phyloP scores from a whole-genome alignment of 345 rosid genomes.

The Excoecaria cochinchinensis region DNA sequence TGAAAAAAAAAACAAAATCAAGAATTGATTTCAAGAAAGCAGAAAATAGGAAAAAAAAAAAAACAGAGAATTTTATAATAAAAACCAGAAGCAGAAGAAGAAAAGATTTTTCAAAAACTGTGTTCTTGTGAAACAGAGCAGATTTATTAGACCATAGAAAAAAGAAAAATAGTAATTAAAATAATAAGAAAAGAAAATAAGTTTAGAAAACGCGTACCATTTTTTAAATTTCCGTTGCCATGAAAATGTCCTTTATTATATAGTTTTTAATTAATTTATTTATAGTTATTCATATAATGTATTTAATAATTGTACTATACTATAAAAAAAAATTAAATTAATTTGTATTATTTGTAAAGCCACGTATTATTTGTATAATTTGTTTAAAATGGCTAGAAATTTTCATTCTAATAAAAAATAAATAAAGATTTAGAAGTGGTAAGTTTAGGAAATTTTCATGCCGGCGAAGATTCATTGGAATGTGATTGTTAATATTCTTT shows the following conservation, averaged over 20 bases:
- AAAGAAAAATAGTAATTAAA: neutral
- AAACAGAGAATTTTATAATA: neutral
- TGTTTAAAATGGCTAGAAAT: no score
- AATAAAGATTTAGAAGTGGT: neutral
- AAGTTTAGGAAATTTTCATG: neutral
- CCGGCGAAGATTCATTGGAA: neutral
- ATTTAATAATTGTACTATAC: no score
- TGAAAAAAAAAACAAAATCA: neutral
- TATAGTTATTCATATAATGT: no score
- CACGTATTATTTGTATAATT: no score
- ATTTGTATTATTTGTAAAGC: no score
- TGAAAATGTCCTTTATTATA: neutral
- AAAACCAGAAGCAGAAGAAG: neutral
- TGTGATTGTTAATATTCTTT: no score
- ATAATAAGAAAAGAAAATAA: neutral
- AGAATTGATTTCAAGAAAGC: neutral
- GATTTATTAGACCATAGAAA: slow-evolving; percentile 4
- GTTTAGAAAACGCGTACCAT: neutral
- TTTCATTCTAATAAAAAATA: neutral
- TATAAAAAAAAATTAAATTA: no score
- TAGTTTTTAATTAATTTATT: neutral
- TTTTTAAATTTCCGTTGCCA: neutral
- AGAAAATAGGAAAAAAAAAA: neutral
- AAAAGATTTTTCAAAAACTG: slow-evolving; percentile 11
- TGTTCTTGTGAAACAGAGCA: neutral